Percentiles rank a stretch among this genome's conserved stretches.
Conservation (phyloP, 2,329 filamentous ascomycete genomes). For the Trichoderma sp. region DNA sequence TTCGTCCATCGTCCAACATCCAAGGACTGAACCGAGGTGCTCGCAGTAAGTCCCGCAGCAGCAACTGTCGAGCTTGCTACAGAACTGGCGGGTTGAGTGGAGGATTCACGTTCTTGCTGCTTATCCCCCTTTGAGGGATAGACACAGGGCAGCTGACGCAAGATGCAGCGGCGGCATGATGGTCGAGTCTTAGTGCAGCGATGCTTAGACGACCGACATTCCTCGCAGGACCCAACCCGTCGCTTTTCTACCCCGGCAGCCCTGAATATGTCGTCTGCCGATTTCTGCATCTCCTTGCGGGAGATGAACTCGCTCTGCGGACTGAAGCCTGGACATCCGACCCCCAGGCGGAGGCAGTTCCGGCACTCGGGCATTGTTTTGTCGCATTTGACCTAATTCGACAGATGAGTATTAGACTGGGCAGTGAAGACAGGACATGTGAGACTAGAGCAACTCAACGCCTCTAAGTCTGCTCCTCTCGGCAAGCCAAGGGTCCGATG, state of each 20-base stretch:
- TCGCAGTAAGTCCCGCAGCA: constrained; percentile 1
- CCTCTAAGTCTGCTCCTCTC: constrained; percentile 1
- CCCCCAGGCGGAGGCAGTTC: constrained; percentile 34
- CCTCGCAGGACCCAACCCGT: constrained; percentile 36
- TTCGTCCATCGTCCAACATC: constrained; percentile 5
- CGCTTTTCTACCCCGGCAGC: constrained; percentile 37
- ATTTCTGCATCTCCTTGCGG: constrained; percentile 33
- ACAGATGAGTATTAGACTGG: neutral
- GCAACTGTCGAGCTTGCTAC: constrained; percentile 19
- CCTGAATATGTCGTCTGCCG: constrained; percentile 36
- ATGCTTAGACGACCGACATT: constrained; percentile 36
- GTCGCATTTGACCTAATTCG: constrained; percentile 35
- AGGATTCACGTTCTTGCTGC: constrained; percentile 22
- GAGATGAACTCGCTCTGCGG: constrained; percentile 31
- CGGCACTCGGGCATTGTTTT: constrained; percentile 29
- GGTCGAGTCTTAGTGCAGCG: constrained; percentile 36
- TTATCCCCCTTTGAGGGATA: constrained; percentile 31
- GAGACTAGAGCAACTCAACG: neutral
- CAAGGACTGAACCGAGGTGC: neutral
- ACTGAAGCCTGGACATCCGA: constrained; percentile 36
- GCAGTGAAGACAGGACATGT: neutral
- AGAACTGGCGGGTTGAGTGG: constrained; percentile 23
- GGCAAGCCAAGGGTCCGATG: neutral
- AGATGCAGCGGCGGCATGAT: constrained; percentile 35
- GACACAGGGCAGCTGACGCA: constrained; percentile 31